phyloP scores from a whole-genome alignment of 1,284 basidiomycete species.

The Ganoderma lingzhi region DNA sequence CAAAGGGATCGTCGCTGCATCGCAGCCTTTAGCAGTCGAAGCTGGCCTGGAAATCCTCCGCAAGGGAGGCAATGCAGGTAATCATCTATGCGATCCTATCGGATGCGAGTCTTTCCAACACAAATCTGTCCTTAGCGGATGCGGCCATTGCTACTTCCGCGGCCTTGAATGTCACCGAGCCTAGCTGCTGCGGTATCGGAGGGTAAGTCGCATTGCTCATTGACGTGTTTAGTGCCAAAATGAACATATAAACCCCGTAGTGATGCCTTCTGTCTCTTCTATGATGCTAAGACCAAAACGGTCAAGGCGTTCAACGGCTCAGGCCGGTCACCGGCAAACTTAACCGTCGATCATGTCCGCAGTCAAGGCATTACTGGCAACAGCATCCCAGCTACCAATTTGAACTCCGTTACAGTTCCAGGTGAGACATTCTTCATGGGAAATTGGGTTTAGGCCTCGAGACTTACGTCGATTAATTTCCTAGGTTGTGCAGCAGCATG shows the following conservation, averaged over 20 bases:
- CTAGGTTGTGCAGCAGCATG: slow-evolving; percentile 91
- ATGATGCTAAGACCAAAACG: slow-evolving; percentile 79
- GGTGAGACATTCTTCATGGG: slow-evolving; percentile 47
- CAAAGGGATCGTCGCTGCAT: slow-evolving; percentile 90
- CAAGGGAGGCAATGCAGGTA: slow-evolving; percentile 92
- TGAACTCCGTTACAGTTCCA: slow-evolving; percentile 94
- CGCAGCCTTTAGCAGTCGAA: slow-evolving; percentile 89
- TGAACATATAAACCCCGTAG: slow-evolving; percentile 45
- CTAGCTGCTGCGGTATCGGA: slow-evolving; percentile 82
- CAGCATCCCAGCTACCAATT: slow-evolving; percentile 75
- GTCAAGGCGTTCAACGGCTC: slow-evolving; percentile 90
- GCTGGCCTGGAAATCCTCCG: slow-evolving; percentile 90
- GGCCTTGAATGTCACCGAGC: slow-evolving; percentile 90
- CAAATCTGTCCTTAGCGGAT: slow-evolving; percentile 54
- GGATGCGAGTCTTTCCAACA: background rate
- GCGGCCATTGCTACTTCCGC: slow-evolving; percentile 85
- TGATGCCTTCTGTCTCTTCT: slow-evolving; percentile 94
- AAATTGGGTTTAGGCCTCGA: too few relatives aligned
- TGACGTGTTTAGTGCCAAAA: too few relatives aligned
- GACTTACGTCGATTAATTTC: background rate
- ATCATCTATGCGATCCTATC: background rate
- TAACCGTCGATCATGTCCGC: slow-evolving; percentile 80
- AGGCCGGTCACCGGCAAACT: slow-evolving; percentile 83
- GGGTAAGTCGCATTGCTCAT: slow-evolving; percentile 56
- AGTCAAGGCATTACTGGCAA: slow-evolving; percentile 73